These are phyloP conservation scores for Cadophora sp. DNA, from an alignment of 2,329 filamentous ascomycete genomes.

Conservation along the genomic window DNA sequence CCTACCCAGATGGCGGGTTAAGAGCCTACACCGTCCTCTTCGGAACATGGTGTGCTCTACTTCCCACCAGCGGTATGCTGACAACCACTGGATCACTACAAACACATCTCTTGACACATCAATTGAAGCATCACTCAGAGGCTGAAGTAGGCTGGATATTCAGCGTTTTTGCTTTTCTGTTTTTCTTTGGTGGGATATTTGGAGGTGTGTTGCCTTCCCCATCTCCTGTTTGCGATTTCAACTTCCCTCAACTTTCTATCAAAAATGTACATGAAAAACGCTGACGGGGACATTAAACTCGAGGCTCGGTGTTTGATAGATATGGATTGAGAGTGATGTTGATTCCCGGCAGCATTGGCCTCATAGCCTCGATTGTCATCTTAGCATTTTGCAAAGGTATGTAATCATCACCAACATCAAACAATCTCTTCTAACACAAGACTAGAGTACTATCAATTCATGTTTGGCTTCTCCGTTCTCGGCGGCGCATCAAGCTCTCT, in stretches of 20 bases:
- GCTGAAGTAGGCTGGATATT: neutral
- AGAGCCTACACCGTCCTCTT: neutral
- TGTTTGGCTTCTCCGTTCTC: neutral
- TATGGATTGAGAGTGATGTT: neutral
- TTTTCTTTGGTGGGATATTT: neutral
- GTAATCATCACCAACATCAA: too few relatives aligned
- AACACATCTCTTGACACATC: neutral
- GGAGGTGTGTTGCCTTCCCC: neutral
- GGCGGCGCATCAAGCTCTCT: neutral
- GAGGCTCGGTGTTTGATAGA: neutral
- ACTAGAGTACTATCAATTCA: neutral
- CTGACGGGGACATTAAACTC: too few relatives aligned
- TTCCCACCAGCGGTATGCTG: neutral
- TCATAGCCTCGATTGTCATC: neutral
- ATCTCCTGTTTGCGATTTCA: neutral
- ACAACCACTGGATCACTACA: neutral
- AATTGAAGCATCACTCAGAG: neutral
- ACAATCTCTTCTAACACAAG: neutral
- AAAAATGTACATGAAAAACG: too few relatives aligned
- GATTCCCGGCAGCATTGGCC: neutral
- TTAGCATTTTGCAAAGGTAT: neutral
- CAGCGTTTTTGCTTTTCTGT: neutral
- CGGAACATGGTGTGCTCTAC: neutral
- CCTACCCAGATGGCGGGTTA: neutral
- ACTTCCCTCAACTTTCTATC: too few relatives aligned